Base-by-base conservation (phyloP, 1,284 basidiomycete species). In the Rhizoctonia solani region DNA sequence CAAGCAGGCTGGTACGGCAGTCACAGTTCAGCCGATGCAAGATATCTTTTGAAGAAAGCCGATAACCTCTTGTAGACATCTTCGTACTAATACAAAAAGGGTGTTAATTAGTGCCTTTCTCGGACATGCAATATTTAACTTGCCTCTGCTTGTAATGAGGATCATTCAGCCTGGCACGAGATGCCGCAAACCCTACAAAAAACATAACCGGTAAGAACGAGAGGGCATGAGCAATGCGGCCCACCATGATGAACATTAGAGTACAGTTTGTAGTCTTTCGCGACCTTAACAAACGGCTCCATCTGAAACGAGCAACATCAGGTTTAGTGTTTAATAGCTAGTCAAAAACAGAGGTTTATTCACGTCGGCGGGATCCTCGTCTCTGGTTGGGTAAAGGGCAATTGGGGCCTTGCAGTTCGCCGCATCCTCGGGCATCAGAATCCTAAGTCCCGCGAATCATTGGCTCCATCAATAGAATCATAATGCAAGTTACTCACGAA, bases 261-360 rank as follows among this genome's bases (percentile, higher is more conserved):
- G 23, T 63, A 63, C 4, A 37, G 47, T 23, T 63, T 63, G 34
- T 63, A 63, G 32, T 63, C 58, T 6, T 16, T 47, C n/a, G 58
- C 58, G 2, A 19, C n/a, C 30, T 52, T 63, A 27, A 63, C 34
- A 21, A 63, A 52, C 6, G 58, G 47, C 21, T 63, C 58, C 58
- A 63, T 23, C 58, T 63, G 6, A 39, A 27, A 14, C 19, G 27
- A 5, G 8, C n/a, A n/a, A n/a, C n/a, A 41, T 23, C 21, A 34
- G 29, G 6, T 25, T 5, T 23, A n/a, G 4, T 19, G 21, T 9
- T 34, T 23, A 41, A 37, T 4, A 39, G 3, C 23, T 14, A 46
- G 13, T 46, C 13, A 16, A n/a, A 16, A 8, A 19, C 23, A 37
- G 25, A 6, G 3, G 32, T 21, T 32, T n/a, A 41, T 47, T 21